Conservation (phyloP, 2,329 filamentous ascomycete genomes). For the Talaromyces albobiverticillius region DNA sequence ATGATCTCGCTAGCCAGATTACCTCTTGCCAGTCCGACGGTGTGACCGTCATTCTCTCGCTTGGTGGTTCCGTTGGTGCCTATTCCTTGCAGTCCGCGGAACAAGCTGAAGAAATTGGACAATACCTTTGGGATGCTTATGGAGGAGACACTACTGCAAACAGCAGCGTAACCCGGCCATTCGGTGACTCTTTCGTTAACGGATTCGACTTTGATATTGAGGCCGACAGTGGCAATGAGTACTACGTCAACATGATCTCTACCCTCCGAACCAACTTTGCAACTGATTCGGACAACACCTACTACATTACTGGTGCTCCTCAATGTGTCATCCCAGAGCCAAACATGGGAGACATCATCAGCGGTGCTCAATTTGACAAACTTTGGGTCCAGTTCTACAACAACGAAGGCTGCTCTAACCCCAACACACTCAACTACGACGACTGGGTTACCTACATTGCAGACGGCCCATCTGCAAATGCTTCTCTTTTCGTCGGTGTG, state of each 20-base stretch:
- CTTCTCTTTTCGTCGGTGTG: conserved; percentile 56
- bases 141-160: conserved; percentile 32
- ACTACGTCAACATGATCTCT: conserved; percentile 44
- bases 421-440: conserved; percentile 43
- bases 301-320: conserved; percentile 53
- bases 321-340: conserved; percentile 51
- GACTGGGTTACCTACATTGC: conserved; percentile 43
- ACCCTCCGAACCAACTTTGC: conserved; percentile 44
- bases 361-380: conserved; percentile 48
- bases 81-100: conserved; percentile 33
- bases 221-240: conserved; percentile 31
- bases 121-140: conserved; percentile 44
- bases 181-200: conserved; percentile 48
- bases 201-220: conserved; percentile 55
- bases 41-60: conserved; percentile 46
- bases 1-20: conserved; percentile 40
- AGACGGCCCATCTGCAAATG: conserved; percentile 36
- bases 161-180: conserved; percentile 50
- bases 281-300: conserved; percentile 33
- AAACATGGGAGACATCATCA: conserved; percentile 46
- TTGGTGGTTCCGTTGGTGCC: conserved; percentile 42
- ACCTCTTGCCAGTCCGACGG: conserved; percentile 42
- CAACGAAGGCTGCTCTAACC: conserved; percentile 50
- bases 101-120: conserved; percentile 42
- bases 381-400: conserved; percentile 59